Evolutionary conservation across 306 rosid genomes (phyloP).

Genomic region (Vachellia pachyceras): DNA sequence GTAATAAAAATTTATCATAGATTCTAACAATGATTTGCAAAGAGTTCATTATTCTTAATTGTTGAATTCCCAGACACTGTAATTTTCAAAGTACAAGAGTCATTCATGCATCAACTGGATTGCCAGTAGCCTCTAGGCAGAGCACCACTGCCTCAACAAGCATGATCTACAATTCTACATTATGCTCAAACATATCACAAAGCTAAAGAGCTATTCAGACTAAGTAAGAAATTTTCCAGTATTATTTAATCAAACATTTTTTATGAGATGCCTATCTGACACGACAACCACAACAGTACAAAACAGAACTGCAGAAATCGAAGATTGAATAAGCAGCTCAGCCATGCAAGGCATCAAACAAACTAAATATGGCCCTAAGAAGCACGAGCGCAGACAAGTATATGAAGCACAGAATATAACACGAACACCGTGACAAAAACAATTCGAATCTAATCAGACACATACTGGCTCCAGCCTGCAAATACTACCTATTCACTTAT

Average conservation of each 20-base stretch:
- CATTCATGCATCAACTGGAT: constrained; percentile 30
- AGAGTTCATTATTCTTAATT: neutral
- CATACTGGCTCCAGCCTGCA: neutral
- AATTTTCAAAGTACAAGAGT: constrained; percentile 8
- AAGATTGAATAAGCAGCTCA: neutral
- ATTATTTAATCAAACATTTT: constrained; percentile 7
- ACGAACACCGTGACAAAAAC: neutral
- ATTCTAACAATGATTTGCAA: neutral
- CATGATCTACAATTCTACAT: constrained; percentile 15
- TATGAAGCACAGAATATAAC: neutral
- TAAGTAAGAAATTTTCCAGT: constrained; percentile 12
- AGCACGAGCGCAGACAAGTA: neutral
- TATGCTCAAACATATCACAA: constrained; percentile 14
- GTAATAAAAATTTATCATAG: neutral
- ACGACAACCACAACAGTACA: constrained; percentile 5
- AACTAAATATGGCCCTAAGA: neutral
- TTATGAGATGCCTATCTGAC: neutral
- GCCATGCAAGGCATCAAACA: constrained; percentile 28
- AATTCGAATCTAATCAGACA: neutral
- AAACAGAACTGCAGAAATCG: constrained; percentile 16
- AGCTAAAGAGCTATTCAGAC: constrained; percentile 4
- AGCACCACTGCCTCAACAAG: neutral
- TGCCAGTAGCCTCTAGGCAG: neutral
- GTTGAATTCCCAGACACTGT: constrained; percentile 10
- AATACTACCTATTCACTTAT: neutral